Conservation (phyloP, 2,329 filamentous ascomycete species). For the Phialocephala subalpina region DNA sequence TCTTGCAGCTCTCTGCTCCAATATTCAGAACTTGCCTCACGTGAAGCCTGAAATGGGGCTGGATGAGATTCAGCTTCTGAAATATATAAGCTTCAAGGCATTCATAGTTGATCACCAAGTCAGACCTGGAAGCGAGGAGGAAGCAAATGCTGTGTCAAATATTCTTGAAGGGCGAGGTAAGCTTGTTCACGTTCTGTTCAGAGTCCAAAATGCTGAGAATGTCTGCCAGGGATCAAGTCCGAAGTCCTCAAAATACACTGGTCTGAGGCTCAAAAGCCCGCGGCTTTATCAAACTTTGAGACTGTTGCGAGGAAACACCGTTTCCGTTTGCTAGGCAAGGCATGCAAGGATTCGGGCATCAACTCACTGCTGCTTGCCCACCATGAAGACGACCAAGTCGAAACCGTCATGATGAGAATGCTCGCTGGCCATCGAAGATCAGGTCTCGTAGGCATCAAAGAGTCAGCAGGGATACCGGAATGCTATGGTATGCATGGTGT, state of each 20-base stretch:
- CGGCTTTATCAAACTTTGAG: constrained; percentile 72
- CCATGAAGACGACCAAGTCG: constrained; percentile 89
- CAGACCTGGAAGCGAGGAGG: constrained; percentile 58
- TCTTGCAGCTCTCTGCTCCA: constrained; percentile 75
- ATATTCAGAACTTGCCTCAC: constrained; percentile 41
- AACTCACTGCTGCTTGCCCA: constrained; percentile 79
- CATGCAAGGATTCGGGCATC: constrained; percentile 61
- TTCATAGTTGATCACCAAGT: constrained; percentile 66
- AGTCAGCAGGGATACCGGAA: constrained; percentile 78
- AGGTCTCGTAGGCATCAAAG: constrained; percentile 76
- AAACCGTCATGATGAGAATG: constrained; percentile 86
- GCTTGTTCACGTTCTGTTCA: background rate
- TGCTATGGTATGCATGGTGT: constrained; percentile 79
- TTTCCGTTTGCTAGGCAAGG: constrained; percentile 73
- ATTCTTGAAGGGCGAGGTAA: constrained; percentile 37
- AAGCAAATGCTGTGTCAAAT: constrained; percentile 58
- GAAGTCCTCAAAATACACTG: constrained; percentile 56
- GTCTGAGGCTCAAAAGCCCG: constrained; percentile 51
- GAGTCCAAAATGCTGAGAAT: background rate
- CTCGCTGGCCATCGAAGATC: constrained; percentile 69
- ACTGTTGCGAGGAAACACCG: constrained; percentile 76
- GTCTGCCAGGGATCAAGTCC: constrained; percentile 38
- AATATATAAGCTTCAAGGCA: constrained; percentile 54
- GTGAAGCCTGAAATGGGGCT: constrained; percentile 6
- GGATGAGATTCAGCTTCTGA: constrained; percentile 46